Conservation (phyloP, 2,329 filamentous ascomycete species). For the Ramularia collo-cygni region DNA sequence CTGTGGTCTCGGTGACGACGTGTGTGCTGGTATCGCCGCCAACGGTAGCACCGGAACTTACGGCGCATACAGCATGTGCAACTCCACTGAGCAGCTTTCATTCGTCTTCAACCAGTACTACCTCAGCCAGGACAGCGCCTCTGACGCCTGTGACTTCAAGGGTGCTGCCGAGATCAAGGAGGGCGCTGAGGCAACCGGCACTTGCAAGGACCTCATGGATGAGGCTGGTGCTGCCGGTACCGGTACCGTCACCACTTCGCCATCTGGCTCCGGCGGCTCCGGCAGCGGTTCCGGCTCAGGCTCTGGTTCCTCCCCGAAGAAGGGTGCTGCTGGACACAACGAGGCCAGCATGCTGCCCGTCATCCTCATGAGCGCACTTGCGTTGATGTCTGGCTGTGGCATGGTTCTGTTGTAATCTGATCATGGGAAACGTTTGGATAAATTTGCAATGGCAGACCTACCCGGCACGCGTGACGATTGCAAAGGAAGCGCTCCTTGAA, state of each 20-base stretch:
- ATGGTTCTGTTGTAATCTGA: slow-evolving; percentile 28
- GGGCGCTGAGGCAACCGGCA: slow-evolving; percentile 38
- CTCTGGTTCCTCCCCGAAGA: slow-evolving; percentile 14
- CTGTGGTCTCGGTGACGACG: slow-evolving; percentile 51
- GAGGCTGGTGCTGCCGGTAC: slow-evolving; percentile 58
- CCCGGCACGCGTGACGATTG: no score
- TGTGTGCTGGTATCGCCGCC: slow-evolving; percentile 62
- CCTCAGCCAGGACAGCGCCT: slow-evolving; percentile 44
- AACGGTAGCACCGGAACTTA: slow-evolving; percentile 63
- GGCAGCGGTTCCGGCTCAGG: slow-evolving; percentile 19
- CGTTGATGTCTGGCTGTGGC: slow-evolving; percentile 24
- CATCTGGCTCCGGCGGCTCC: slow-evolving; percentile 33
- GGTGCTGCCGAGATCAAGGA: slow-evolving; percentile 56
- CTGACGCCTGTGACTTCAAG: slow-evolving; percentile 63
- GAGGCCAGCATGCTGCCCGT: slow-evolving; percentile 22
- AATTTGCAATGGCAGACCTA: no score
- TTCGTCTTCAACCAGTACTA: slow-evolving; percentile 72
- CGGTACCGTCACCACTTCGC: slow-evolving; percentile 46
- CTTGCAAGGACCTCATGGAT: slow-evolving; percentile 54
- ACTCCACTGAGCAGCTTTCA: slow-evolving; percentile 60
- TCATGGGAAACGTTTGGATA: no score
- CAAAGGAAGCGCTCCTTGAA: no score
- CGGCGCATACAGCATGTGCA: slow-evolving; percentile 74
- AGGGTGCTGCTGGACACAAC: slow-evolving; percentile 18
- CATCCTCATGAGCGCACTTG: slow-evolving; percentile 21